Base-by-base conservation (phyloP, 306 rosid genomes). In the Senna tora region DNA sequence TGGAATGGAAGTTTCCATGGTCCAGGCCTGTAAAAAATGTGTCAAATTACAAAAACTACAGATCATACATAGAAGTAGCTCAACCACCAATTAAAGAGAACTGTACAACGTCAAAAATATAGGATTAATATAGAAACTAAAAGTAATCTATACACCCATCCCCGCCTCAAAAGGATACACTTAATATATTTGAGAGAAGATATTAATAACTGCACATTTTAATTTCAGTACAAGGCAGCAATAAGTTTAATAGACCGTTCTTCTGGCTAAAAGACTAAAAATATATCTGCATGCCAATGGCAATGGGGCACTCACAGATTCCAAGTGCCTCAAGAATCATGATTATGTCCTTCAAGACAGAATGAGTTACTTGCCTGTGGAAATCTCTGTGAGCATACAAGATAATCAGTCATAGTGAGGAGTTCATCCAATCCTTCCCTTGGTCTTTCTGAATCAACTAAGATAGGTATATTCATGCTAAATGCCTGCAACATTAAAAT, bases 381-480 rank as follows among this genome's bases (percentile, higher is more conserved):
- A 84, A 95, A 95, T 6, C 80, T 88, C 49, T 72, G 75, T 5
- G 99, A 77, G 84, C 97, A 95, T 57, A 95, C 84, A 52, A 77
- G 87, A 85, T 89, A 91, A 41, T 81, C 89, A 36, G 97, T 85
- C 72, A 89, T 54, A 56, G 43, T 30, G 20, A 91, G 59, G 45
- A 95, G 95, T 52, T 85, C 96, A 70, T 95, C 79, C 77, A 91
- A 81, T 50, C 97, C 97, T 84, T 89, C 93, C 82, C 97, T 89
- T 67, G 78, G 73, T 74, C 80, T 87, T 89, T 95, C 99, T 57
- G 93, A 88, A 19, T 95, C 99, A 73, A 95, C 64, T 66, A 95
- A 69, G 80, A 95, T 85, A 57, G 96, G 81, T 77, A 95, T 89
- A 58, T 84, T 82, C 65, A 58, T 84, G 58, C 46, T 59, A 85